These are phyloP conservation scores for Anisodus tanguticus DNA, from an alignment of 257 asterid genomes.

Conservation along the genomic window DNA sequence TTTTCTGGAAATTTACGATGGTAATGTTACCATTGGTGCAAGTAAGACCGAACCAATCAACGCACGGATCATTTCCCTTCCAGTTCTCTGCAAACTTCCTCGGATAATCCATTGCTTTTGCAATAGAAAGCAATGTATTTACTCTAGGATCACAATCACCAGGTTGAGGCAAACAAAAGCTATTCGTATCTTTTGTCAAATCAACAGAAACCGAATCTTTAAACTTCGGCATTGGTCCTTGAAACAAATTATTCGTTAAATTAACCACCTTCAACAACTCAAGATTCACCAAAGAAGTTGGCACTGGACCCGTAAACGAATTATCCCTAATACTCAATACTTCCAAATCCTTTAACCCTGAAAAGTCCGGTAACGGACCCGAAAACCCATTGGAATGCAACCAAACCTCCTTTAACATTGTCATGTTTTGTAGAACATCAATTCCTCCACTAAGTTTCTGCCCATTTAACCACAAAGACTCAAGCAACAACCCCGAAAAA, in stretches of 20 bases:
- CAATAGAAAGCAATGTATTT: slow-evolving; percentile 55
- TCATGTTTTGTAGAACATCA: slow-evolving; percentile 76
- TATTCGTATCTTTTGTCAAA: slow-evolving; percentile 57
- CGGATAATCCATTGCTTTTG: slow-evolving; percentile 64
- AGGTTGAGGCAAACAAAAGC: slow-evolving; percentile 78
- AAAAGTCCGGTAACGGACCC: slow-evolving; percentile 76
- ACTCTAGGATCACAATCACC: slow-evolving; percentile 86
- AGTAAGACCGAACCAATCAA: slow-evolving; percentile 80
- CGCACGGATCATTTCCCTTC: slow-evolving; percentile 85
- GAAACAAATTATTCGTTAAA: slow-evolving; percentile 82
- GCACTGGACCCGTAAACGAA: slow-evolving; percentile 74
- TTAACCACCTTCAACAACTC: slow-evolving; percentile 70
- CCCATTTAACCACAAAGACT: slow-evolving; percentile 86
- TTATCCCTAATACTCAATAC: slow-evolving; percentile 78
- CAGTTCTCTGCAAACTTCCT: slow-evolving; percentile 73
- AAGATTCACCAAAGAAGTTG: slow-evolving; percentile 62
- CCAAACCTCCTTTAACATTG: slow-evolving; percentile 84
- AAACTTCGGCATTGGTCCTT: slow-evolving; percentile 86
- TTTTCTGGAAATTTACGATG: slow-evolving; percentile 74
- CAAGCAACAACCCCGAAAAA: slow-evolving; percentile 66
- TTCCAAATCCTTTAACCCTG: slow-evolving; percentile 61
- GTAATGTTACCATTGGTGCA: slow-evolving; percentile 77
- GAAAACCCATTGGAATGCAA: slow-evolving; percentile 73
- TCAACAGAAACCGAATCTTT: slow-evolving; percentile 63
- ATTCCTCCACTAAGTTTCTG: slow-evolving; percentile 75